Conservation (phyloP, 352 stramenopile species). For the Globisporangium solare region DNA sequence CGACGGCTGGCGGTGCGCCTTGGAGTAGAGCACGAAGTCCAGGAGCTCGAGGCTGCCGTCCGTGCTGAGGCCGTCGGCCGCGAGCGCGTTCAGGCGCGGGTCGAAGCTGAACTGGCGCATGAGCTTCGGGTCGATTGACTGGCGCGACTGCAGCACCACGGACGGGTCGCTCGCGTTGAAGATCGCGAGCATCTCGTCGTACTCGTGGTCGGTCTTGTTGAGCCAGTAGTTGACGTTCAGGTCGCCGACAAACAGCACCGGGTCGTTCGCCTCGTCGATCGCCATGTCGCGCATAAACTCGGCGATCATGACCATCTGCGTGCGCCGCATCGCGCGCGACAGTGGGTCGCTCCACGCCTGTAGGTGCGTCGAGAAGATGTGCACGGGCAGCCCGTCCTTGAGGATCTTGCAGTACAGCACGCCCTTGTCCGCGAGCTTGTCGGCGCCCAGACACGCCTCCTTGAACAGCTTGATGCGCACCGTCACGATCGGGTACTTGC, state of each 20-base stretch:
- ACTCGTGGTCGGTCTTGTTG: conserved; percentile 67
- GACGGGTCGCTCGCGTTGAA: conserved; percentile 53
- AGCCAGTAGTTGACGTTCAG: conserved; percentile 76
- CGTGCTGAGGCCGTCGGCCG: conserved; percentile 58
- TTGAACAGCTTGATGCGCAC: conserved; percentile 73
- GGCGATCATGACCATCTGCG: conserved; percentile 63
- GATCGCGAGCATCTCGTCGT: conserved; percentile 75
- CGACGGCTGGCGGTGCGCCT: conserved; percentile 46
- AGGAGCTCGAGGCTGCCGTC: conserved; percentile 70
- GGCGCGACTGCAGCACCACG: conserved; percentile 14
- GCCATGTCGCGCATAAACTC: conserved; percentile 48
- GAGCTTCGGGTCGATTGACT: conserved; percentile 29
- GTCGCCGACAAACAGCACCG: conserved; percentile 59
- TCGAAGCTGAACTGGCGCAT: conserved; percentile 66
- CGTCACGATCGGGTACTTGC: conserved; percentile 70
- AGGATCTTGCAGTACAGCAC: conserved; percentile 79
- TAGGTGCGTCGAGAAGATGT: conserved; percentile 73
- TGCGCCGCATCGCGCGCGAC: conserved; percentile 47
- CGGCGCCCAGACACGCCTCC: conserved; percentile 49
- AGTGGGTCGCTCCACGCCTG: conserved; percentile 71
- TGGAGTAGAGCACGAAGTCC: conserved; percentile 70
- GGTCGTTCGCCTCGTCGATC: conserved; percentile 57
- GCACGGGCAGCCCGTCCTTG: conserved; percentile 64
- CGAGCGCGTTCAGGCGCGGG: conserved; percentile 58
- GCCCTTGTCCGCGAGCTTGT: conserved; percentile 73